Base-by-base conservation (phyloP, 75 land plant genomes). In the Selaginella tamariscina region DNA sequence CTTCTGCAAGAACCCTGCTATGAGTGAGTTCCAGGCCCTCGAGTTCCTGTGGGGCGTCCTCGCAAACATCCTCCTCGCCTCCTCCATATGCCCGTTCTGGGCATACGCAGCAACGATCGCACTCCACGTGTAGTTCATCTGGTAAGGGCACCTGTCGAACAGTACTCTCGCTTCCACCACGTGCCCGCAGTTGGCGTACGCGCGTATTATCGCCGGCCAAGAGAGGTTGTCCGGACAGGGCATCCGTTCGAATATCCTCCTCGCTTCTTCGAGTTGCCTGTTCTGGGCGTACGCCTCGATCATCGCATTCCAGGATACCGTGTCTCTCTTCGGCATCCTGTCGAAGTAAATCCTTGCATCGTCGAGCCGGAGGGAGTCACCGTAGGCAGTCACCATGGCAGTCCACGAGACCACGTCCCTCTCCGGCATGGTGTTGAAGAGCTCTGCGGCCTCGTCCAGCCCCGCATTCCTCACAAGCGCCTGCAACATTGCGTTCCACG, bases 221-320 rank as follows among this genome's bases (percentile, higher is more conserved):
- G 62, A 59, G 26, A 5, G 5, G 23, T 23, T 21, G 23, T 59
- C 62, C 26, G 27, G 21, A n/a, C 62, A n/a, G 2, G 62, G 62
- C 62, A 59, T 59, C 26, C 26, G 62, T 2, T 59, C 24, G 23
- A 59, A 59, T 8, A 59, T 21, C 62, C 62, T 8, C 24, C 26
- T 2, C 23, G 62, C 62, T 8, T 59, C 24, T 9, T 59, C 62
- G 21, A n/a, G 62, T 26, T 23, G 62, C 62, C 62, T 2, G 21
- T 59, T 59, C 26, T 26, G 9, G 26, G 62, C 62, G 23, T 26
- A 59, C 24, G 62, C 62, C 23, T 21, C 62, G 26, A 59, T 59
- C 26, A 59, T 59, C 62, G 62, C 62, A n/a, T 59, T 59, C 62
- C 62, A 59, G 21, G 62, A 59, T 21, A 59, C 62, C n/a, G 26